Evolutionary conservation across 1,284 basidiomycete genomes (phyloP), one percentile per base, ranked within the genome.

Genomic region (Irpex sp.): DNA sequence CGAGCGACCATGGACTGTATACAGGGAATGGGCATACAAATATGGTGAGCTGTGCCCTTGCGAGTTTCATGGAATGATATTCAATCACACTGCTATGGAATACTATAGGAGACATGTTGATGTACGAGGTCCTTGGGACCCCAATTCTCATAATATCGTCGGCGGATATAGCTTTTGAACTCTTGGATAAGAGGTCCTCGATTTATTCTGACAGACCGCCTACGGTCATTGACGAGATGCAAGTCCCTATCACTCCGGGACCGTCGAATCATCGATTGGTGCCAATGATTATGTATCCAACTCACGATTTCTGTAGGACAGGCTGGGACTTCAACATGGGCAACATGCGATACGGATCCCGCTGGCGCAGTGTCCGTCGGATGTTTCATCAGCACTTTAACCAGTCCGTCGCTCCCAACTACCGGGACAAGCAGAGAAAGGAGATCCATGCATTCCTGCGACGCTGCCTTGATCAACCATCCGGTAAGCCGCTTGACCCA

Each of bases 251-350:
- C 19, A n/a, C 8, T 18, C 49, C 4, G 19, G 19, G 49, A 10
- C 9, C 48, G 19, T 51, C 16, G 48, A 19, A 10, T 51, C 21
- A 51, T 19, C 19, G 49, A 51, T 19, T 33, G 28, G 28, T 33
- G 28, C 28, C 28, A 33, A 33, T 33, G 28, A 33, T 33, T 33
- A 33, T 33, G 28, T 33, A 33, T 33, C 49, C 10, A 12, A 28
- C 18, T 51, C 10, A n/a, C 49, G 19, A 45, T 33, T 33, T 45
- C 14, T 45, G 42, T 21, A 66, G 66, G 1, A 61, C 62, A 4
- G 69, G 73, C 5, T 77, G 72, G 62, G 66, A 67, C 5, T 68
- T 71, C 56, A 66, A 72, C 7, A 66, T 79, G 19, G 71, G 71
- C 6, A 66, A 75, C 36, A 64, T 69, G 58, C 66, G 56, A 42